phyloP scores from a whole-genome alignment of 2,329 filamentous ascomycete species.

The Venturia asperata region DNA sequence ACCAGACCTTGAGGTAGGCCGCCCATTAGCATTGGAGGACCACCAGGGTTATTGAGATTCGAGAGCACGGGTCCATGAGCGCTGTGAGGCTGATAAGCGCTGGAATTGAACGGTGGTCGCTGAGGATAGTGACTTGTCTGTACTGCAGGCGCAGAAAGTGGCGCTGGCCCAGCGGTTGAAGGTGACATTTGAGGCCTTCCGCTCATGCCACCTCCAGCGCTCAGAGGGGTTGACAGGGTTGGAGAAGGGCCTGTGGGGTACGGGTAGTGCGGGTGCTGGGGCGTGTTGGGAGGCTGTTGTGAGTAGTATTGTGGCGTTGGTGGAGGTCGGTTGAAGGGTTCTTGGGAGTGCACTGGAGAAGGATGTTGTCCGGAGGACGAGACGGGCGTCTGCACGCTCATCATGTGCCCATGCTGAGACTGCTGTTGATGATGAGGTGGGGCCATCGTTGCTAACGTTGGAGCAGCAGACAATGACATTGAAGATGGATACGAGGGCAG shows the following conservation, averaged over 20 bases:
- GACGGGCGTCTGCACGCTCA: conserved; percentile 33
- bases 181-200: conserved; percentile 47
- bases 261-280: conserved; percentile 41
- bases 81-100: conserved; percentile 37
- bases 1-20: conserved; percentile 51
- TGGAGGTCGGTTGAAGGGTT: conserved; percentile 49
- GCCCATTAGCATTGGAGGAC: conserved; percentile 64
- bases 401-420: conserved; percentile 34
- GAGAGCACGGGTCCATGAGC: conserved; percentile 66
- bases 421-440: conserved; percentile 40
- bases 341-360: conserved; percentile 52
- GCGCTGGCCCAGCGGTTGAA: conserved; percentile 36
- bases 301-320: conserved; percentile 58
- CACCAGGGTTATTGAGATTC: conserved; percentile 67
- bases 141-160: conserved; percentile 43
- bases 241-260: conserved; percentile 45
- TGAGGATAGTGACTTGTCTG: conserved; percentile 43
- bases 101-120: conserved; percentile 35
- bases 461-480: conserved; percentile 49
- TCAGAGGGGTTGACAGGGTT: conserved; percentile 44
- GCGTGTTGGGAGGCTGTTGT: conserved; percentile 46
- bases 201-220: conserved; percentile 37
- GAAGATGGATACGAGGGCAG: conserved; percentile 57
- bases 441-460: conserved; percentile 40
- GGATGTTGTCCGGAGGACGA: conserved; percentile 39